Evolutionary conservation across 805 yeast genomes (phyloP).

Genomic region (Starmerella roubikii): DNA sequence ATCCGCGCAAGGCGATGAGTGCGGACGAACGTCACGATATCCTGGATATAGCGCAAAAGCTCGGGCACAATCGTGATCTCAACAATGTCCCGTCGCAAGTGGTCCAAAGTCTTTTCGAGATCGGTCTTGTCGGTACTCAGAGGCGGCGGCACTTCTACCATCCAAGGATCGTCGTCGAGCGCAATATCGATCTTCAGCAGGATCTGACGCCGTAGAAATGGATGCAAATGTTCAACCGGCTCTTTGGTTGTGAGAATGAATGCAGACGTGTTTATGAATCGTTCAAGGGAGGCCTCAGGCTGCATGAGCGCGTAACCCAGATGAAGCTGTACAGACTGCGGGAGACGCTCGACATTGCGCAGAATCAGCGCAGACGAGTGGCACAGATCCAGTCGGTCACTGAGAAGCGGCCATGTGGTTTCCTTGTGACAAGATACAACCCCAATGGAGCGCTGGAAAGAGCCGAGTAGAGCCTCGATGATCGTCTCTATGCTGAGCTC

Average conservation of each 20-base stretch:
- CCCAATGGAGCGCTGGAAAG: not conserved
- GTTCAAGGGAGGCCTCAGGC: not conserved
- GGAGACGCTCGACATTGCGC: conserved; percentile 7
- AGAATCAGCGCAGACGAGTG: conserved; percentile 1
- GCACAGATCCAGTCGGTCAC: not conserved
- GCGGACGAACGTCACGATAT: conserved; percentile 39
- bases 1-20: conserved; percentile 40
- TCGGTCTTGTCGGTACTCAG: not conserved
- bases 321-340: conserved; percentile 7
- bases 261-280: not conserved
- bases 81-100: not conserved
- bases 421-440: conserved; percentile 7
- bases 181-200: conserved; percentile 11
- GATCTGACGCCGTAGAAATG: conserved; percentile 12
- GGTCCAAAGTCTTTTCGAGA: not conserved
- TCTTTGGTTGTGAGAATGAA: conserved; percentile 7
- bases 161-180: conserved; percentile 2
- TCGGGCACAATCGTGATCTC: conserved; percentile 36
- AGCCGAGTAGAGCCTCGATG: conserved; percentile 1
- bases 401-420: conserved; percentile 6
- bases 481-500: conserved; percentile 5
- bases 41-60: conserved; percentile 41
- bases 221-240: conserved; percentile 6
- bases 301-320: conserved; percentile 11
- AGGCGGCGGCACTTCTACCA: conserved; percentile 9